Percentiles rank a stretch among this genome's conserved stretches.
Conservation (phyloP, 495 filamentous ascomycete genomes). For the Podospora bellae-mahoneyi region DNA sequence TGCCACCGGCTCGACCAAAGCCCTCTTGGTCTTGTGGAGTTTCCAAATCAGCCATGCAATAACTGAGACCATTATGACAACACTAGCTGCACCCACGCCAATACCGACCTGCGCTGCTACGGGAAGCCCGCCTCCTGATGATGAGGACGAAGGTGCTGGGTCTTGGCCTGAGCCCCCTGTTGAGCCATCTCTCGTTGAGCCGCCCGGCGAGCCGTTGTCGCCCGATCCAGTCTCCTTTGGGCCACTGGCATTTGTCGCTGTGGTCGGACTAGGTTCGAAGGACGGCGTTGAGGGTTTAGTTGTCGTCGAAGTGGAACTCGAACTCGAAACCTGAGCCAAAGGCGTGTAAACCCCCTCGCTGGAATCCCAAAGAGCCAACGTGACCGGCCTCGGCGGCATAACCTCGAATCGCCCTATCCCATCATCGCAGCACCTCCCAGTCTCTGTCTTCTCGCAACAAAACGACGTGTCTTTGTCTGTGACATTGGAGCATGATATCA, state of each 20-base stretch:
- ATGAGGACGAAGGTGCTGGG: neutral
- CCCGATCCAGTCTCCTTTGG: neutral
- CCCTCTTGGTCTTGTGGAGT: neutral
- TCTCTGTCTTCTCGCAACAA: neutral
- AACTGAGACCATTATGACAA: neutral
- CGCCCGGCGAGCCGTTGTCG: neutral
- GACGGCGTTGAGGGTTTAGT: neutral
- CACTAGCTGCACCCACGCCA: neutral
- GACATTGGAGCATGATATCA: neutral
- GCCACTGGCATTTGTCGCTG: neutral
- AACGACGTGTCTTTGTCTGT: conserved; percentile 2
- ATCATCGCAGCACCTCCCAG: neutral
- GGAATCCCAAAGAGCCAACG: neutral
- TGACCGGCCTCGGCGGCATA: neutral
- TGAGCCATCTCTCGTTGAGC: neutral
- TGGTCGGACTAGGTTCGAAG: neutral
- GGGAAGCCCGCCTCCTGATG: neutral
- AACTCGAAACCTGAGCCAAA: neutral
- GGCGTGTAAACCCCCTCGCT: neutral
- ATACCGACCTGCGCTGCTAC: neutral
- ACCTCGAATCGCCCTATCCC: conserved; percentile 1
- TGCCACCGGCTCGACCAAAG: neutral
- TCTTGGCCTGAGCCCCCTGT: neutral
- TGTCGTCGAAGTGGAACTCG: neutral
- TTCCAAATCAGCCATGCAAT: neutral